A percentile compares a stretch with the other conserved stretches of the same genome.
These are phyloP conservation scores for Flaveria ramosissima DNA, from an alignment of 129 eudicot genomes.

Conservation along the genomic window DNA sequence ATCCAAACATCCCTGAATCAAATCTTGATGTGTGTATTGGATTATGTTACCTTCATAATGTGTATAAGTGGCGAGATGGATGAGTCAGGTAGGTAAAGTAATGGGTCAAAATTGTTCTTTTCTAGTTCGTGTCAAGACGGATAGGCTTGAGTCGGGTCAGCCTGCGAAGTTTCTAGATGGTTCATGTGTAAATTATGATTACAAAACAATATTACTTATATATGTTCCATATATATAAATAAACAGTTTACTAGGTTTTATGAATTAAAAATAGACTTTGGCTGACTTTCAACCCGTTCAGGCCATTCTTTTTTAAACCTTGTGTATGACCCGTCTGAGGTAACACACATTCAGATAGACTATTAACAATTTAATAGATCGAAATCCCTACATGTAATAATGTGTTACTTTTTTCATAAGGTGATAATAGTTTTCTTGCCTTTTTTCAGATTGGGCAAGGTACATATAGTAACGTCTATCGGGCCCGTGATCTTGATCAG, in stretches of 20 bases:
- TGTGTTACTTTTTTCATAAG: conserved; percentile 4
- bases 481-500: conserved; percentile 84
- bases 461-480: conserved; percentile 82
- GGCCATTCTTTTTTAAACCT: neutral
- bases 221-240: no score
- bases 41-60: conserved; percentile 19
- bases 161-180: neutral
- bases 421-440: conserved; percentile 16
- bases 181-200: neutral
- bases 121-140: neutral
- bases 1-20: neutral
- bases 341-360: no score
- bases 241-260: neutral
- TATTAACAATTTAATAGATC: neutral
- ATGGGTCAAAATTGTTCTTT: neutral
- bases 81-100: neutral
- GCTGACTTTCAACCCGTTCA: neutral
- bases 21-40: conserved; percentile 12
- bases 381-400: neutral
- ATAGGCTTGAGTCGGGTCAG: neutral
- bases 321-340: no score
- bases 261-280: neutral
- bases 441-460: conserved; percentile 90
- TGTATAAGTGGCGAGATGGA: conserved; percentile 8
- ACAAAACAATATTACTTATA: neutral